Evolutionary conservation across 106 monocot genomes (phyloP), one percentile per base, ranked within the genome.

Genomic region (Apostasia shenzhenica): DNA sequence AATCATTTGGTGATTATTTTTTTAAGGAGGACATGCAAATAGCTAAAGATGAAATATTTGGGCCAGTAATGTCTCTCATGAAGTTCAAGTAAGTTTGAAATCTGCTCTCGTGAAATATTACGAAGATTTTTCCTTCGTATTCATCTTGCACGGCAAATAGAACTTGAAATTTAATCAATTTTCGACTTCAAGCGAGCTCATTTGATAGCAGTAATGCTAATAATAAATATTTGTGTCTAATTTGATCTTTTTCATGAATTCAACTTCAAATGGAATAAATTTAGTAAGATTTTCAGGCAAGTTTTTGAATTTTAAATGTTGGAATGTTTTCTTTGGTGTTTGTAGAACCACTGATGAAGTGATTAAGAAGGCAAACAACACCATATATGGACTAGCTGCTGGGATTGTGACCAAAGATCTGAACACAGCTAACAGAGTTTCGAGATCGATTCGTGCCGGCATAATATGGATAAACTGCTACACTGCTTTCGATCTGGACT

Each of bases 351-450:
- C 80, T 8, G 86, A 86, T 55, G 82, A 86, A 70, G 86, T 77
- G 41, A 74, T 74, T 6, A 66, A 74, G 46, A 66, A 57, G 8
- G 74, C 74, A 45, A 74, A 74, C 51, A 65, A 41, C 54, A 74
- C 74, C 13, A 56, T 14, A 11, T 74, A 74, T 38, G 74, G 66
- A n/a, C 57, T 74, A 74, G 86, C 74, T 37, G 86, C 86, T 8
- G 86, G 86, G 6, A 61, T 86, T 1, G 70, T 86, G 73, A 86
- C 86, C 51, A 86, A 86, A 41, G 64, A 86, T 67, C 26, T 86
- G 6, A 72, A 86, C 74, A 77, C 52, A 54, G 79, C 76, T 9
- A 86, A 82, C 70, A 73, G 77, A 41, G 74, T 86, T 2, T 73
- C 86, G 8, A 77, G 86, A 59, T 86, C 82, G 2, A 63, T 86